phyloP scores from a whole-genome alignment of 1,139 yeast species.

The Yamadazyma songkhlaensis region DNA sequence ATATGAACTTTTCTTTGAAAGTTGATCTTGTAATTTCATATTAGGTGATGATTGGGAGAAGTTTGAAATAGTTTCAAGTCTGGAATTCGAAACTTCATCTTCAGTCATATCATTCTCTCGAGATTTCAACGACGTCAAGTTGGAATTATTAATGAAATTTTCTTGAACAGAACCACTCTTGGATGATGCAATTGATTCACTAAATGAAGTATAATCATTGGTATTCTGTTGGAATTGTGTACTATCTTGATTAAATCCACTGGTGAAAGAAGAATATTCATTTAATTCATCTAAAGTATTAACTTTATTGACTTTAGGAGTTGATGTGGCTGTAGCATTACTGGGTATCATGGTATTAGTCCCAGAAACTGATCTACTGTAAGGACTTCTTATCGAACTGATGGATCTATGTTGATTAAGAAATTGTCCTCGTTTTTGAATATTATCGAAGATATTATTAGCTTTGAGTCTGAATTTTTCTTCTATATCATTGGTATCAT shows the following conservation, averaged over 20 bases:
- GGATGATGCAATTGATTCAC: slow-evolving; percentile 5
- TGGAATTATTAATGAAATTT: background rate
- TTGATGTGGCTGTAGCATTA: slow-evolving; percentile 34
- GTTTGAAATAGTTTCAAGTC: background rate
- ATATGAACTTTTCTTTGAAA: slow-evolving; percentile 22
- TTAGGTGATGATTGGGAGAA: slow-evolving; percentile 2
- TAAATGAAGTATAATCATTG: slow-evolving; percentile 26
- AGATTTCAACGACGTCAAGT: background rate
- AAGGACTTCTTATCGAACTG: slow-evolving; percentile 3
- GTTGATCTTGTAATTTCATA: slow-evolving; percentile 7
- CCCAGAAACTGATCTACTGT: slow-evolving; percentile 5
- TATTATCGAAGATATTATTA: slow-evolving; percentile 36
- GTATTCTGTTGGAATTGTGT: slow-evolving; percentile 15
- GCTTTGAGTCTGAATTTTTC: slow-evolving; percentile 39
- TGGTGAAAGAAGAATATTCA: slow-evolving; percentile 36
- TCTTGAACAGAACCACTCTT: background rate
- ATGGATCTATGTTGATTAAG: slow-evolving; percentile 8
- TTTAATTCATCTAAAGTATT: slow-evolving; percentile 14
- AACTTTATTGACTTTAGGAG: slow-evolving; percentile 30
- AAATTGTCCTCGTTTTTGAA: slow-evolving; percentile 31
- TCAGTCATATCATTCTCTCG: background rate
- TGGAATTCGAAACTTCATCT: background rate
- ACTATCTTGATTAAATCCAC: slow-evolving; percentile 29
- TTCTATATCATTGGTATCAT: slow-evolving; percentile 32
- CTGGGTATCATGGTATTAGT: background rate